Evolutionary conservation across 2,329 filamentous ascomycete genomes (phyloP).

Genomic region (Madurella fahalii): DNA sequence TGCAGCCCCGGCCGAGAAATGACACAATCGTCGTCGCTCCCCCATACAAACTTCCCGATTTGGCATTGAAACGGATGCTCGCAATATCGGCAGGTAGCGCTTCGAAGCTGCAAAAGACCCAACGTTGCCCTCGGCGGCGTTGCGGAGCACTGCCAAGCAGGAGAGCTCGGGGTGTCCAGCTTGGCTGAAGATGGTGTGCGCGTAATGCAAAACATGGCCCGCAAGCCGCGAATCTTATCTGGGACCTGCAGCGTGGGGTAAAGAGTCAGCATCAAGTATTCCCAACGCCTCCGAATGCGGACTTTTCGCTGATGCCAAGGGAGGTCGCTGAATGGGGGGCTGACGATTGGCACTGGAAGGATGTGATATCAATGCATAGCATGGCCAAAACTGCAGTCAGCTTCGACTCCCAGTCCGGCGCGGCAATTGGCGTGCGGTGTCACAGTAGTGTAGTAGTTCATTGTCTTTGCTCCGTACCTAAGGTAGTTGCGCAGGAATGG

Average conservation of each 20-base stretch:
- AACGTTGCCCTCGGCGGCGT: slow-evolving; percentile 3
- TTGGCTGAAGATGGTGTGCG: too few relatives aligned
- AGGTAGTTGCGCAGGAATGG: background rate
- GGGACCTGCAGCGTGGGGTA: slow-evolving; percentile 10
- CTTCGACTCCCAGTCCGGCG: slow-evolving; percentile 1
- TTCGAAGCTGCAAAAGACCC: background rate
- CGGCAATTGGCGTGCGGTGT: slow-evolving; percentile 3
- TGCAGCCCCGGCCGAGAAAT: background rate
- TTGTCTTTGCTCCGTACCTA: too few relatives aligned
- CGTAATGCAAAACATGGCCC: too few relatives aligned
- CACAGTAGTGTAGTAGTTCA: too few relatives aligned
- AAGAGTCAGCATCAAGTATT: too few relatives aligned
- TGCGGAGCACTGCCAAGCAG: background rate
- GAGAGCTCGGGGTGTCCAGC: background rate
- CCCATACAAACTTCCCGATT: background rate
- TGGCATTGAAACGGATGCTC: slow-evolving; percentile 9
- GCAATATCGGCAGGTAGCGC: slow-evolving; percentile 8
- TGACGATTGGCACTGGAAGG: slow-evolving; percentile 2
- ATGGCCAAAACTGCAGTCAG: slow-evolving; percentile 9
- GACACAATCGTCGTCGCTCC: background rate
- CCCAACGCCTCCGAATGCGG: background rate
- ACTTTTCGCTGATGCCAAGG: background rate
- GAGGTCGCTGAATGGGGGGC: too few relatives aligned
- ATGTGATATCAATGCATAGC: slow-evolving; percentile 21
- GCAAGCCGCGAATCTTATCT: background rate